These are phyloP conservation scores for Maudiozyma saulgeensis DNA, from an alignment of 805 yeast genomes.

Conservation along the genomic window DNA sequence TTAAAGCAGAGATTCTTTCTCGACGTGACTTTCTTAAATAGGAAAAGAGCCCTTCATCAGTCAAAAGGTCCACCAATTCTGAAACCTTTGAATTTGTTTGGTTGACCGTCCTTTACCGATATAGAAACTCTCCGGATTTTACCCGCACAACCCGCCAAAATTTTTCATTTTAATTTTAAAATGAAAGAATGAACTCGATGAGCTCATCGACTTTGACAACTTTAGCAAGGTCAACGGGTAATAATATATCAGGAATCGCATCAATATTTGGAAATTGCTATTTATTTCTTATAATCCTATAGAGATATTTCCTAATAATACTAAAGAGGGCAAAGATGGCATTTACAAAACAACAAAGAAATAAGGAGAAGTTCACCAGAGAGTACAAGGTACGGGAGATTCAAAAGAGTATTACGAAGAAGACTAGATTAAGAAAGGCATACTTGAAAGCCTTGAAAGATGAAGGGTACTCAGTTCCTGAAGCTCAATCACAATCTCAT, in stretches of 20 bases:
- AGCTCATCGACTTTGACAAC: neutral
- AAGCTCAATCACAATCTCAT: conserved; percentile 18
- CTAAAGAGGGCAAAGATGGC: conserved; percentile 10
- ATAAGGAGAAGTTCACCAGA: conserved; percentile 31
- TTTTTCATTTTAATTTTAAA: neutral
- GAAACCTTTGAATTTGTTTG: neutral
- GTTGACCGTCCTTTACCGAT: neutral
- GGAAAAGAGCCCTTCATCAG: neutral
- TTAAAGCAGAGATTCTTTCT: too few relatives aligned
- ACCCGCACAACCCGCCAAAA: neutral
- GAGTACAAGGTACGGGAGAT: conserved; percentile 49
- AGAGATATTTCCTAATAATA: too few relatives aligned
- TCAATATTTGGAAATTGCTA: too few relatives aligned
- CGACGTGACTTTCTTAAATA: too few relatives aligned
- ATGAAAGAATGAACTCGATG: neutral
- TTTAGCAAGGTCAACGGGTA: neutral
- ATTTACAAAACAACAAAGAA: conserved; percentile 17
- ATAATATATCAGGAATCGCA: too few relatives aligned
- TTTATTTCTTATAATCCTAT: too few relatives aligned
- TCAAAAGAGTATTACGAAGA: conserved; percentile 63
- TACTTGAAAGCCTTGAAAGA: conserved; percentile 71
- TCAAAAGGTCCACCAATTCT: neutral
- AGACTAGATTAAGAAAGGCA: conserved; percentile 70
- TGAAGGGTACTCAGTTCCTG: conserved; percentile 54
- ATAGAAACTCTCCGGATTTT: neutral